phyloP scores from a whole-genome alignment of 2,329 filamentous ascomycete species.

The Nigrospora sphaerica region DNA sequence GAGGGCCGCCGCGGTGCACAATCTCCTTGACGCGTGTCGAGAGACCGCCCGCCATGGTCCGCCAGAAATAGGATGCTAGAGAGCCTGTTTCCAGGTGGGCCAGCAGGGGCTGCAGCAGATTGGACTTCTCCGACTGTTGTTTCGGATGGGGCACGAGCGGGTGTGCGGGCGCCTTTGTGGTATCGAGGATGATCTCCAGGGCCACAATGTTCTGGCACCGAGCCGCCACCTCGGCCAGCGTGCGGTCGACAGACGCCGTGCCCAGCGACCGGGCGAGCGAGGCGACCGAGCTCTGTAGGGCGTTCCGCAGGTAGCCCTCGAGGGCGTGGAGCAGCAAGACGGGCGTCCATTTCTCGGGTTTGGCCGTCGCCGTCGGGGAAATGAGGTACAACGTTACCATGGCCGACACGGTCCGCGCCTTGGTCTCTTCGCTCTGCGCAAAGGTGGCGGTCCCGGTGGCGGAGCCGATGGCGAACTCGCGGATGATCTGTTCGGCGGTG shows the following conservation, averaged over 20 bases:
- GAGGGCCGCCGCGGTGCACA: slow-evolving; percentile 72
- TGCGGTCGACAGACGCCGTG: slow-evolving; percentile 74
- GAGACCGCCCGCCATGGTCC: slow-evolving; percentile 73
- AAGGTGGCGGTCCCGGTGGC: slow-evolving; percentile 46
- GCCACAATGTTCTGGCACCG: slow-evolving; percentile 90
- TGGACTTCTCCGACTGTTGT: slow-evolving; percentile 25
- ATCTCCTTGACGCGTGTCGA: slow-evolving; percentile 78
- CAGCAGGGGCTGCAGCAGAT: slow-evolving; percentile 66
- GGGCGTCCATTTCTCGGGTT: slow-evolving; percentile 54
- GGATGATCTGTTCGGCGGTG: slow-evolving; percentile 69
- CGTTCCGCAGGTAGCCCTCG: slow-evolving; percentile 74
- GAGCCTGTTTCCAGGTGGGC: slow-evolving; percentile 79
- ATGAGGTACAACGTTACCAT: slow-evolving; percentile 73
- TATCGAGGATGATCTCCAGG: slow-evolving; percentile 68
- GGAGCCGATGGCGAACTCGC: slow-evolving; percentile 71
- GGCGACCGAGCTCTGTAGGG: slow-evolving; percentile 71
- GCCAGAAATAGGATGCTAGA: slow-evolving; percentile 88
- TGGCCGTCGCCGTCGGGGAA: slow-evolving; percentile 54
- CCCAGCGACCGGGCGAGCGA: slow-evolving; percentile 69
- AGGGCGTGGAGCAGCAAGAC: slow-evolving; percentile 68
- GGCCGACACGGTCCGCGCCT: slow-evolving; percentile 65
- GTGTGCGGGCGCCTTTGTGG: slow-evolving; percentile 60
- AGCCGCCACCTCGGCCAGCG: slow-evolving; percentile 72
- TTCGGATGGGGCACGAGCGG: slow-evolving; percentile 45
- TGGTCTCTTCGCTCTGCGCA: slow-evolving; percentile 65